Evolutionary conservation across 306 rosid species (phyloP), one percentile per base, ranked within the genome.

Genomic region (Prunus mira): DNA sequence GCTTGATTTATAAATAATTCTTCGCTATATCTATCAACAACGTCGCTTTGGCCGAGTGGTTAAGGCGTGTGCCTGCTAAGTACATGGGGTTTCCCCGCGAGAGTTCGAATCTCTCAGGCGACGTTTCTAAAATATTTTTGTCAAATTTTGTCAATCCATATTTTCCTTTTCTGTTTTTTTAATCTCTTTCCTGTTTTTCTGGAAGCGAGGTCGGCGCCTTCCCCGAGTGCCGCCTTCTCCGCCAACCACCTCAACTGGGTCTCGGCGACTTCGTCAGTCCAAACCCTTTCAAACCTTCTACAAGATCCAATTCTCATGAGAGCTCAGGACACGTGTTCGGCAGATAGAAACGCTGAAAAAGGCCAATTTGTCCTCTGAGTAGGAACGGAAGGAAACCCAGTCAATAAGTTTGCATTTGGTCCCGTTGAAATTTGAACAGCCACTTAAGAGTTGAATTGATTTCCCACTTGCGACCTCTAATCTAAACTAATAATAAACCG

Each of bases 41-140:
- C 0, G 87, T 84, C 90, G 92, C 87, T 90, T 90, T 90, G 89
- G 92, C 95, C 89, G 89, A 88, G 95, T 90, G 92, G 90, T 88
- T 90, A 88, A 86, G 92, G 92, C 87, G 88, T 88, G 88, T 84
- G 92, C 90, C 87, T 84, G 92, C 92, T 88, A 86, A 86, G 92
- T 82, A 84, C 86, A 88, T 88, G 92, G 90, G 90, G 88, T 88
- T 60, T 86, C 85, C 90, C 88, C 87, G 87, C 83, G 87, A 84
- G 84, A 82, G 87, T 88, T 84, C 84, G 87, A 88, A 84, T 84
- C 87, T 84, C 88, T 84, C 87, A 88, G 89, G 89, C 90, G 86
- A 76, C 90, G 85, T 0, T 2, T 2, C 9, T 1, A 6, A 38
- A 7, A 38, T 38, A 2, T 0, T 0, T 5, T 13, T 43, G 25